Percentiles rank a stretch among this genome's conserved stretches.
phyloP scores from a whole-genome alignment of 495 filamentous ascomycete species.

The Penicillium chermesinum region DNA sequence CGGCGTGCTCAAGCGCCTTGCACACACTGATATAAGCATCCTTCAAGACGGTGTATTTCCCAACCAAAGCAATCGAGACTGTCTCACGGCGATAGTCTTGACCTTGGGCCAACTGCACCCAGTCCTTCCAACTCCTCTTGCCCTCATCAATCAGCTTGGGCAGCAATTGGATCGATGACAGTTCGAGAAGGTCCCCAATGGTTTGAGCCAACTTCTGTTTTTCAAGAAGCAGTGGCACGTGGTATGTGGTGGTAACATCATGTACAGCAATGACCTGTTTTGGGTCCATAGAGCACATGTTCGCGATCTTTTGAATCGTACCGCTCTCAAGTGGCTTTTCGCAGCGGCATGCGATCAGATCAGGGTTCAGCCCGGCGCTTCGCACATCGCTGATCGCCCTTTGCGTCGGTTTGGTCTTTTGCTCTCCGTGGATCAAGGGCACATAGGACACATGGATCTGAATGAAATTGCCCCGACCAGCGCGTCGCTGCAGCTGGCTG shows the following conservation, averaged over 20 bases:
- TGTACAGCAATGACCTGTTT: slow-evolving; percentile 77
- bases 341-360: slow-evolving; percentile 93
- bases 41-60: slow-evolving; percentile 82
- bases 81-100: slow-evolving; percentile 37
- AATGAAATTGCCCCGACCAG: slow-evolving; percentile 75
- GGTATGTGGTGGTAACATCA: slow-evolving; percentile 82
- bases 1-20: slow-evolving; percentile 83
- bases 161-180: background rate
- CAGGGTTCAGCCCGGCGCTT: slow-evolving; percentile 76
- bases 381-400: slow-evolving; percentile 77
- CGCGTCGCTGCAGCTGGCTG: slow-evolving; percentile 64
- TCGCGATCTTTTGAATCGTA: slow-evolving; percentile 84
- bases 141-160: slow-evolving; percentile 38
- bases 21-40: slow-evolving; percentile 80
- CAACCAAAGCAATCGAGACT: slow-evolving; percentile 82
- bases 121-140: slow-evolving; percentile 61
- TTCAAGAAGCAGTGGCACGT: slow-evolving; percentile 84
- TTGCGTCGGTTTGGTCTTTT: slow-evolving; percentile 98
- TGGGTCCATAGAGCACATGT: slow-evolving; percentile 69
- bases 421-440: slow-evolving; percentile 51
- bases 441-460: slow-evolving; percentile 52
- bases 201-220: slow-evolving; percentile 65
- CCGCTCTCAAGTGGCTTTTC: slow-evolving; percentile 60
- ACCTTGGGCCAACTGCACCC: slow-evolving; percentile 51
- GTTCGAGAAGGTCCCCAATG: slow-evolving; percentile 38